Percentiles rank a stretch among this genome's conserved stretches.
Conservation (phyloP, 1,139 yeast genomes). For the Kazachstania sp. region DNA sequence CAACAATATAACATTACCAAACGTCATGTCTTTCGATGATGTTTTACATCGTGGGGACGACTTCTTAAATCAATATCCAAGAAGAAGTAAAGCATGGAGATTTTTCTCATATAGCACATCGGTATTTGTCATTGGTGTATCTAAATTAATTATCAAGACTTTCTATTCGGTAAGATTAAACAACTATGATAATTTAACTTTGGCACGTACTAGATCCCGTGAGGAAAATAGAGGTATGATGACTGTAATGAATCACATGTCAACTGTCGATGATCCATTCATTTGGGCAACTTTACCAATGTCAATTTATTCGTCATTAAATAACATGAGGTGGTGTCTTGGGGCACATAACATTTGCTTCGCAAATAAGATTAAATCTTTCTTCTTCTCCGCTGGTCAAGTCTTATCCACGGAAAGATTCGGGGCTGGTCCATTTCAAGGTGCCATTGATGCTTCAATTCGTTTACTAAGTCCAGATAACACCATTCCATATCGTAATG, state of each 20-base stretch:
- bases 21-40: slow-evolving; percentile 58
- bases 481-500: slow-evolving; percentile 2
- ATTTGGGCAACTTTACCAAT: slow-evolving; percentile 82
- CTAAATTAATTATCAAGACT: slow-evolving; percentile 53
- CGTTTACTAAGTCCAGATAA: slow-evolving; percentile 43
- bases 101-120: slow-evolving; percentile 63
- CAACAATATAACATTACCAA: too few relatives aligned
- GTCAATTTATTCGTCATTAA: slow-evolving; percentile 53
- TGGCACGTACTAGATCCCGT: slow-evolving; percentile 53
- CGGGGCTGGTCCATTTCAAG: slow-evolving; percentile 91
- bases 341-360: slow-evolving; percentile 93
- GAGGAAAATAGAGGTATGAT: slow-evolving; percentile 63
- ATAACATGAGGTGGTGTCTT: slow-evolving; percentile 81
- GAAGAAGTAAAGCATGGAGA: slow-evolving; percentile 55
- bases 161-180: slow-evolving; percentile 57
- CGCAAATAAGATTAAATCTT: slow-evolving; percentile 42
- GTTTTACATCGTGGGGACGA: slow-evolving; percentile 72
- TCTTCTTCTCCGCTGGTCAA: slow-evolving; percentile 81
- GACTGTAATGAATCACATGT: slow-evolving; percentile 95
- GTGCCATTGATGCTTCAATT: slow-evolving; percentile 82
- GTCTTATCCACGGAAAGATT: slow-evolving; percentile 77
- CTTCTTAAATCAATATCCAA: slow-evolving; percentile 55
- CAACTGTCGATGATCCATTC: slow-evolving; percentile 88
- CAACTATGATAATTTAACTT: slow-evolving; percentile 54
- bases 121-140: slow-evolving; percentile 51